Percentiles rank a stretch among this genome's conserved stretches.
phyloP scores from a whole-genome alignment of 225 moss, liverwort and hornwort genomes.

The Lunularia cruciata region DNA sequence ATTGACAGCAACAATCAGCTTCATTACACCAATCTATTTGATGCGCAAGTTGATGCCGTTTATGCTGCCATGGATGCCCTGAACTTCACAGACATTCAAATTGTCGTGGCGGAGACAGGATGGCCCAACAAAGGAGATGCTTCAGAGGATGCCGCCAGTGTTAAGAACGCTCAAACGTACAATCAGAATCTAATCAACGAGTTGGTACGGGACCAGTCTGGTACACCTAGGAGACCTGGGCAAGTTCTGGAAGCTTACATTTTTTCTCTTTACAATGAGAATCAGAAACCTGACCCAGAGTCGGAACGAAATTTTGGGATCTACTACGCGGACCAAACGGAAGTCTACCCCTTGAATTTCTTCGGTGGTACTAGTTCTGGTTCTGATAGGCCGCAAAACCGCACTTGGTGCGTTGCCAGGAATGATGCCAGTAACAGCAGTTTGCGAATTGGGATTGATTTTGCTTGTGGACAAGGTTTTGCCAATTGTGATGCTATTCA shows the following conservation, averaged over 20 bases:
- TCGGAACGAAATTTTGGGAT: conserved; percentile 77
- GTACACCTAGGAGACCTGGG: conserved; percentile 61
- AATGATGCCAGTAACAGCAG: conserved; percentile 52
- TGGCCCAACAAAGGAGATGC: conserved; percentile 74
- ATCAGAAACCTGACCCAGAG: conserved; percentile 49
- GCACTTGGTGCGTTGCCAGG: conserved; percentile 75
- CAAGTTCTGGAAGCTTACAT: conserved; percentile 50
- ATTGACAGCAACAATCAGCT: conserved; percentile 49
- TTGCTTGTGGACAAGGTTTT: conserved; percentile 57
- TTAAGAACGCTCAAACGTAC: conserved; percentile 60
- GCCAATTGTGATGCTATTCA: conserved; percentile 71
- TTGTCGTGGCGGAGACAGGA: conserved; percentile 71
- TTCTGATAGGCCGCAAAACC: conserved; percentile 16
- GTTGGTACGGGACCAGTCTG: conserved; percentile 28
- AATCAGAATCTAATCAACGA: conserved; percentile 68
- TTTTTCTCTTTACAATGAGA: conserved; percentile 67
- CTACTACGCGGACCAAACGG: conserved; percentile 47
- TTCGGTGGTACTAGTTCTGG: conserved; percentile 38
- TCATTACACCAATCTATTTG: conserved; percentile 69
- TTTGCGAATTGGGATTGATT: conserved; percentile 66
- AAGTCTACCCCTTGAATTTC: conserved; percentile 71
- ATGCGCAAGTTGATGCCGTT: conserved; percentile 82
- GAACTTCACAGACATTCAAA: conserved; percentile 55
- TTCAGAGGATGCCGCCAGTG: conserved; percentile 47
- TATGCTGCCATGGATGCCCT: conserved; percentile 55